Base-by-base conservation (phyloP, 768 basidiomycete genomes). In the Boletus pseudo-olivaceus region DNA sequence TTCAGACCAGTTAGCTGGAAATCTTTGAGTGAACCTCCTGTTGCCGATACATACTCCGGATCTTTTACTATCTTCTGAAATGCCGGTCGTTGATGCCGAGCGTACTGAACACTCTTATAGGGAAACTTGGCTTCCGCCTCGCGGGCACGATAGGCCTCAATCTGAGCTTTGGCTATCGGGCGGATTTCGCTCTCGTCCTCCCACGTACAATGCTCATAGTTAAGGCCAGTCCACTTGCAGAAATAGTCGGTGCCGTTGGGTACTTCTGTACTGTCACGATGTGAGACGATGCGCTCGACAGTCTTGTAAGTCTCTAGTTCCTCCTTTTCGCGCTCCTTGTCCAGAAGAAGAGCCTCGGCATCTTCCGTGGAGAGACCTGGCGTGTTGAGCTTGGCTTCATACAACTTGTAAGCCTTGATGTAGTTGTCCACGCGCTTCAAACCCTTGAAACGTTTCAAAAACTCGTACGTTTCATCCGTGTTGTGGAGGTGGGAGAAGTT, bases 371-470 rank as follows among this genome's bases (percentile, higher is more conserved):
- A 83, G 27, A 93, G 76, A 17, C 82, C 81, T 2, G 87, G 83
- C 2, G 82, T 77, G 38, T 77, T 74, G 29, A 89, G 77, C 44
- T 82, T 82, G 26, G 80, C 76, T 59, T 88, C 83, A 76, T 90
- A 93, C 0, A 68, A 62, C 66, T 88, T 90, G 75, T 88, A 90
- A 33, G 83, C 82, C 68, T 95, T 96, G 82, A 99, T 97, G 73
- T 98, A 99, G 73, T 99, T 98, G 75, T 98, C 97, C 58, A 99
- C 92, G 47, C 94, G 90, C 72, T 98, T 98, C 62, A 97, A 79
- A 27, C 97, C 97, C 68, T 87, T 90, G 82, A 89, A 98, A 26
- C 89, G 84, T 72, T 96, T 98, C 55, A 98, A 76, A 72, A 96
- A 98, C 67, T 93, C 87, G 76, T 98, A 97, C 15, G 87, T 87